Evolutionary conservation across 148 eudicot genomes (phyloP).

Genomic region (Rhododendron henanense): DNA sequence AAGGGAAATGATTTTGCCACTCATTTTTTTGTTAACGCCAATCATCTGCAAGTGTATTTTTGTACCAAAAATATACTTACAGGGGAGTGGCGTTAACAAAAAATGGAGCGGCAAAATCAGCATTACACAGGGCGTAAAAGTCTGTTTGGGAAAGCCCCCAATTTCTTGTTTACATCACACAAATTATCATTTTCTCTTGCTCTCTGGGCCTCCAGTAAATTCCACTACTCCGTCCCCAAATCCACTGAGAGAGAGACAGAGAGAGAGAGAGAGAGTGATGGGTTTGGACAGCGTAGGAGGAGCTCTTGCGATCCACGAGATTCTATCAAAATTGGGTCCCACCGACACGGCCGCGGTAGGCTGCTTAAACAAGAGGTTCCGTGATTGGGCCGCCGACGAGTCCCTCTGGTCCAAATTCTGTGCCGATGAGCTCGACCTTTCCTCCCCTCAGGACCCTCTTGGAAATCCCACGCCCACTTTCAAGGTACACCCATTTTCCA

Average conservation of each 20-base stretch:
- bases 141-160: neutral
- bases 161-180: neutral
- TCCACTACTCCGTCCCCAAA: neutral
- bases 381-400: slow-evolving; percentile 59
- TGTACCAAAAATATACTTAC: too few species aligned
- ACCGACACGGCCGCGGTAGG: slow-evolving; percentile 37
- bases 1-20: too few species aligned
- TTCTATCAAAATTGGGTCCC: slow-evolving; percentile 61
- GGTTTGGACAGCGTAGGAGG: slow-evolving; percentile 52
- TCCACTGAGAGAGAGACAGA: neutral
- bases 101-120: too few species aligned
- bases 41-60: too few species aligned
- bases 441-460: slow-evolving; percentile 54
- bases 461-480: slow-evolving; percentile 55
- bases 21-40: too few species aligned
- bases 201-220: neutral
- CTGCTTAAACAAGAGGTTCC: slow-evolving; percentile 43
- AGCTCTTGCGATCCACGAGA: slow-evolving; percentile 40
- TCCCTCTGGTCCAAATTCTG: slow-evolving; percentile 60
- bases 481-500: slow-evolving; percentile 30
- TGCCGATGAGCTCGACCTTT: slow-evolving; percentile 44
- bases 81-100: too few species aligned
- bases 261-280: slow-evolving; percentile 11
- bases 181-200: neutral
- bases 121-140: too few species aligned